These are phyloP conservation scores for Paracoccidioides brasiliensis DNA, from an alignment of 2,329 filamentous ascomycete genomes.

Conservation along the genomic window DNA sequence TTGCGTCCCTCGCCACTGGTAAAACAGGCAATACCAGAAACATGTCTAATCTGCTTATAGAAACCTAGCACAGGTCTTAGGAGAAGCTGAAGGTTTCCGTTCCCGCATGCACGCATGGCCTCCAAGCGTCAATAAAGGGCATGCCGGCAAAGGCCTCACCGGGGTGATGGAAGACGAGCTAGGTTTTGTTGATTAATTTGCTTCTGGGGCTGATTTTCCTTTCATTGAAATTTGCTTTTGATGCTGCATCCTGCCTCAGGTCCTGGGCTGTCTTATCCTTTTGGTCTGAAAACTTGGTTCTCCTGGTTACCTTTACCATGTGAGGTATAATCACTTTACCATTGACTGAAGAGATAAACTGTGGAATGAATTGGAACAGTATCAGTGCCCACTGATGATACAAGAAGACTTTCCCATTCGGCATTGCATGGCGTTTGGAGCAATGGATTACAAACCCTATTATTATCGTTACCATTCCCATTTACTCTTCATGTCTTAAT, in stretches of 20 bases:
- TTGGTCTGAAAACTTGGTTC: neutral
- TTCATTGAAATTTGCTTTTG: too few relatives aligned
- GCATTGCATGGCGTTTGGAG: slow-evolving; percentile 1
- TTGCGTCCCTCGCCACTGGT: neutral
- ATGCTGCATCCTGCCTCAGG: too few relatives aligned
- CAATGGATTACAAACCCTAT: neutral
- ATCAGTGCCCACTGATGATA: neutral
- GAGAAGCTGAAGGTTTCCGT: slow-evolving; percentile 36
- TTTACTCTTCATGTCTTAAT: neutral
- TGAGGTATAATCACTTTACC: neutral
- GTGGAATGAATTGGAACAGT: neutral
- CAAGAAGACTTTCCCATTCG: neutral
- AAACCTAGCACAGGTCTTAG: slow-evolving; percentile 35
- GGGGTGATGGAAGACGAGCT: slow-evolving; percentile 46
- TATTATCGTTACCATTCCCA: neutral
- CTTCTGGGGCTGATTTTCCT: neutral
- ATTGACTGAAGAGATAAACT: neutral
- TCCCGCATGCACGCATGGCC: slow-evolving; percentile 36
- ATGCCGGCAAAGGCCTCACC: slow-evolving; percentile 32
- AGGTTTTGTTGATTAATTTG: slow-evolving; percentile 39
- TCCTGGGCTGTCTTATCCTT: neutral
- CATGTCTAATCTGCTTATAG: slow-evolving; percentile 20
- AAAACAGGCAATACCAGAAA: neutral
- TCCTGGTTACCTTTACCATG: neutral
- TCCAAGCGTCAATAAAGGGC: slow-evolving; percentile 33